These are phyloP conservation scores for Glycine soja DNA, from an alignment of 306 rosid genomes.

Conservation along the genomic window DNA sequence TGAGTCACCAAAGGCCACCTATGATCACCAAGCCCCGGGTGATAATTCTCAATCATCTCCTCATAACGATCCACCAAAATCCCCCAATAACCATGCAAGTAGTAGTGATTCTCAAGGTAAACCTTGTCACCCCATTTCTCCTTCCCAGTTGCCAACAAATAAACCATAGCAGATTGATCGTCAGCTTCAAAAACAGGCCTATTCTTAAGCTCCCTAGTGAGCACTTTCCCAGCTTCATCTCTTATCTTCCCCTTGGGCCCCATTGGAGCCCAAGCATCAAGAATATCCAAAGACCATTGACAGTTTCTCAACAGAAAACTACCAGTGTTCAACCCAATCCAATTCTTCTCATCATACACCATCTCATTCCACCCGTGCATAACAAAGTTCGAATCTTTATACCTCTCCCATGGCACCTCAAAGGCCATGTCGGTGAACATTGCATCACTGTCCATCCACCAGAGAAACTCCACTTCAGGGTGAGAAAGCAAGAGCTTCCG, in stretches of 20 bases:
- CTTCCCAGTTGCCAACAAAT: slow-evolving; percentile 59
- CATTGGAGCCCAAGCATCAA: slow-evolving; percentile 96
- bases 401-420: slow-evolving; percentile 91
- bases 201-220: slow-evolving; percentile 73
- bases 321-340: slow-evolving; percentile 92
- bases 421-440: slow-evolving; percentile 97
- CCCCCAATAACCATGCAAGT: slow-evolving; percentile 86
- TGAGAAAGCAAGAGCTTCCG: slow-evolving; percentile 74
- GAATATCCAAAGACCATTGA: slow-evolving; percentile 89
- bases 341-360: slow-evolving; percentile 83
- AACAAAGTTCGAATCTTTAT: slow-evolving; percentile 78
- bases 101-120: slow-evolving; percentile 70
- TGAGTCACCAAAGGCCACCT: slow-evolving; percentile 93
- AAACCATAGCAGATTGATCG: slow-evolving; percentile 89
- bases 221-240: slow-evolving; percentile 86
- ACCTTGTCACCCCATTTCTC: slow-evolving; percentile 77
- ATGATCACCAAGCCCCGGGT: slow-evolving; percentile 83
- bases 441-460: slow-evolving; percentile 99
- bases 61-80: slow-evolving; percentile 83
- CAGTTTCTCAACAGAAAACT: slow-evolving; percentile 74
- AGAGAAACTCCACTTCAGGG: slow-evolving; percentile 84
- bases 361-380: slow-evolving; percentile 92
- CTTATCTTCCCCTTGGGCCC: slow-evolving; percentile 92
- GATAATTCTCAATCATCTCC: slow-evolving; percentile 75
- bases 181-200: slow-evolving; percentile 89